Base-by-base conservation (phyloP, 1,284 basidiomycete genomes). In the Agroathelia rolfsii region DNA sequence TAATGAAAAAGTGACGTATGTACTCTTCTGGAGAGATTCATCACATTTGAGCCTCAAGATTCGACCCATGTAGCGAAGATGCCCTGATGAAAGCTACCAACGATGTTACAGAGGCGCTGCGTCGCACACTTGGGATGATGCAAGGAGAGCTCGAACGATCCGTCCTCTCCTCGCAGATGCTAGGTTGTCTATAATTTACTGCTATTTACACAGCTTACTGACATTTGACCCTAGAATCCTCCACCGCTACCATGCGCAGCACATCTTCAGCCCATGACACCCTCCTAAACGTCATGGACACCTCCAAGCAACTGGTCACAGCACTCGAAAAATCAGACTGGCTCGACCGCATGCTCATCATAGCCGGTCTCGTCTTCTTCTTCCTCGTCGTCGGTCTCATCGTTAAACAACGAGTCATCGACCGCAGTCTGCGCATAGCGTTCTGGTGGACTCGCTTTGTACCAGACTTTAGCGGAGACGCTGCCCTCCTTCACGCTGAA, bases 91-190 rank as follows among this genome's bases (percentile, higher is more conserved):
- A 78, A 43, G 78, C 88, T 15, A 88, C 80, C 38, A 74, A 83
- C 44, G 76, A 93, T 43, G 86, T 96, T 9, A 94, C 90, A 1
- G 79, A 84, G 29, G 76, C 87, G 2, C 61, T 96, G 4, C 76
- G 84, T 31, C 72, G 89, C 20, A 95, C 90, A 5, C 72, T 90
- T 17, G 69, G 66, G 12, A 60, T 88, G 6, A 88, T 96, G 82
- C 87, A 93, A 56, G 74, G 72, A 28, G 92, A 96, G 49, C 73
- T 96, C 3, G 85, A 95, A 49, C 74, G 78, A 20, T 92, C 87
- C 1, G 85, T 93, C 8, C 62, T 94, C 27, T 77, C 84, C 1
- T 69, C 68, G 3, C 92, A 96, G 51, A 76, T 92, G 53, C 72
- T 95, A 16, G 84, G 87, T 86, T 28, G 69, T 56, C 24, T 6